Percentiles rank a stretch among this genome's conserved stretches.
Evolutionary conservation across 768 basidiomycete genomes (phyloP).

Genomic region (Clitopilus passeckerianus): DNA sequence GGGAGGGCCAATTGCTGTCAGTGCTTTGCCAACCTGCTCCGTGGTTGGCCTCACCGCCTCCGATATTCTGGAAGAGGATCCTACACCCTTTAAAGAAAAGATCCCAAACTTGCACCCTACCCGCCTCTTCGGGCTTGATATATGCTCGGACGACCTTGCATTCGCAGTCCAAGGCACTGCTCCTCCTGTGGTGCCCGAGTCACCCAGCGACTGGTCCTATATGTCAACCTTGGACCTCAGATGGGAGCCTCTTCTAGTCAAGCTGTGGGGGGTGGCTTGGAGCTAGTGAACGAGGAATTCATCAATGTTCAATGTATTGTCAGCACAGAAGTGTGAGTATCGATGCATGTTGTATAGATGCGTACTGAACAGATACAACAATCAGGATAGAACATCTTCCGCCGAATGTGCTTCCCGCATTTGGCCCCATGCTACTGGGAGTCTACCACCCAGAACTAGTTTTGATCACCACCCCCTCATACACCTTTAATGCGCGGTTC

Average conservation of each 20-base stretch:
- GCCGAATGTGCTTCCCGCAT: constrained; percentile 48
- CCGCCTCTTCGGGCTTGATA: constrained; percentile 66
- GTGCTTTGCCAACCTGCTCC: constrained; percentile 73
- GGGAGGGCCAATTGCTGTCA: constrained; percentile 69
- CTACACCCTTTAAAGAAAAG: constrained; percentile 24
- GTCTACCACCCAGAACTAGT: constrained; percentile 70
- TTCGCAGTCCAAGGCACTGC: constrained; percentile 45
- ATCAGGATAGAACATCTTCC: constrained; percentile 77
- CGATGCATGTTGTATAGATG: background rate
- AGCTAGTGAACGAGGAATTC: constrained; percentile 62
- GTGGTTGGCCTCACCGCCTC: constrained; percentile 48
- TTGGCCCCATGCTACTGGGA: constrained; percentile 71
- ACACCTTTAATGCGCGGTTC: constrained; percentile 77
- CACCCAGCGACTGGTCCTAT: constrained; percentile 16
- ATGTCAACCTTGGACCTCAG: constrained; percentile 31
- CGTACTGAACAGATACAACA: constrained; percentile 4
- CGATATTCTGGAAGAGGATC: constrained; percentile 12
- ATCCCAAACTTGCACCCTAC: constrained; percentile 54
- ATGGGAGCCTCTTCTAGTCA: constrained; percentile 65
- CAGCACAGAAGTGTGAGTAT: constrained; percentile 73
- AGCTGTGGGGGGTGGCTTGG: constrained; percentile 75
- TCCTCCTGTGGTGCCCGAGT: constrained; percentile 27
- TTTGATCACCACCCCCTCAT: constrained; percentile 83
- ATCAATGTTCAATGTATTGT: constrained; percentile 67
- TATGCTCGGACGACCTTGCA: constrained; percentile 46